Conservation (phyloP, 2,329 filamentous ascomycete genomes). For the Cladosporium sp. region DNA sequence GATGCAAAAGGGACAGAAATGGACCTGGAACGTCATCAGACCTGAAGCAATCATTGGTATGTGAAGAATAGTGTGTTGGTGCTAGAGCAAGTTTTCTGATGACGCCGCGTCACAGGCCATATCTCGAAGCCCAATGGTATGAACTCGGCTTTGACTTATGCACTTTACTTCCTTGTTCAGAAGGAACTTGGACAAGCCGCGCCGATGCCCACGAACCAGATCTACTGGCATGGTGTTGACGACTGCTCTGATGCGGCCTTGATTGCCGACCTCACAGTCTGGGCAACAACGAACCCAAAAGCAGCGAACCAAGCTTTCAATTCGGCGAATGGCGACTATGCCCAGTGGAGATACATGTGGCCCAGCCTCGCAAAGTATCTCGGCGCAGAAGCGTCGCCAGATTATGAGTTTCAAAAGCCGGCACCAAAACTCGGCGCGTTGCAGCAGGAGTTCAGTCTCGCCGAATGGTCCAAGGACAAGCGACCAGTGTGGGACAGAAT, state of each 20-base stretch:
- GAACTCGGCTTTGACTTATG: constrained; percentile 44
- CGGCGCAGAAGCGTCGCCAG: constrained; percentile 29
- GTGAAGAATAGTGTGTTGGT: background rate
- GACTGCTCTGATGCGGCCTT: constrained; percentile 37
- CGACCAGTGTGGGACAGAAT: constrained; percentile 43
- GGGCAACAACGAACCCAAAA: constrained; percentile 35
- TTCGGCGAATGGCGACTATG: constrained; percentile 42
- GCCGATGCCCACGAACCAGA: constrained; percentile 38
- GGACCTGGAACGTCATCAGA: constrained; percentile 36
- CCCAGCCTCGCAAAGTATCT: constrained; percentile 42
- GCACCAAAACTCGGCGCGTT: constrained; percentile 35
- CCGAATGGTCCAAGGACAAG: constrained; percentile 43
- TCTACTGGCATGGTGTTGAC: constrained; percentile 39
- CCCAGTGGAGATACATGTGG: constrained; percentile 45
- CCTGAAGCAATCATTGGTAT: constrained; percentile 25
- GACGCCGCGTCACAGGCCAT: constrained; percentile 26
- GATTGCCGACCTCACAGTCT: constrained; percentile 42
- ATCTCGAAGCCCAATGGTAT: constrained; percentile 36
- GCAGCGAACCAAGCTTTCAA: constrained; percentile 46
- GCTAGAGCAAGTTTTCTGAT: background rate
- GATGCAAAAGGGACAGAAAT: constrained; percentile 30
- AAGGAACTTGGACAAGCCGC: constrained; percentile 38
- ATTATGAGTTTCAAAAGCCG: constrained; percentile 21
- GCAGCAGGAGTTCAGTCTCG: constrained; percentile 43
- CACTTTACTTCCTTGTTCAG: constrained; percentile 43